These are phyloP conservation scores for Nicotiana tomentosiformis DNA, from an alignment of 257 asterid species.

Conservation along the genomic window DNA sequence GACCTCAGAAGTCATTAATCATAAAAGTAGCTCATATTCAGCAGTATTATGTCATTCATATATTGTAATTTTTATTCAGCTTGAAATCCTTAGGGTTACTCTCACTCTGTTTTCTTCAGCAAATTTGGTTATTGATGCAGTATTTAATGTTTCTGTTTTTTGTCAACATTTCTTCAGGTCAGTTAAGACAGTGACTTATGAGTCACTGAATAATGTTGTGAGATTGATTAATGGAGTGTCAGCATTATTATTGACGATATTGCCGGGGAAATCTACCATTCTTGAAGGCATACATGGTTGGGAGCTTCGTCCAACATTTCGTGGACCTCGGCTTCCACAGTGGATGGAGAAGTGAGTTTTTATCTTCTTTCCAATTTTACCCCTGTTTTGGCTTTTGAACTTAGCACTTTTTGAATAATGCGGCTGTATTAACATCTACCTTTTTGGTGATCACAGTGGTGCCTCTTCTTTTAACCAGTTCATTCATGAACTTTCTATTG, in stretches of 20 bases:
- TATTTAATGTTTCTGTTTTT: neutral
- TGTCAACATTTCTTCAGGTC: slow-evolving; percentile 46
- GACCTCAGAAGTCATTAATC: neutral
- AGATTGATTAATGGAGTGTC: slow-evolving; percentile 92
- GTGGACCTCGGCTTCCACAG: slow-evolving; percentile 96
- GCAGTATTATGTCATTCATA: neutral
- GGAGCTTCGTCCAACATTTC: slow-evolving; percentile 97
- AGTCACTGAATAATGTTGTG: slow-evolving; percentile 77
- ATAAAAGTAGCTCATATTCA: neutral
- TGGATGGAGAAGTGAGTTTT: slow-evolving; percentile 95
- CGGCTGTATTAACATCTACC: slow-evolving; percentile 10
- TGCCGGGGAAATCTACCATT: slow-evolving; percentile 91
- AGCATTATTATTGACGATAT: slow-evolving; percentile 69
- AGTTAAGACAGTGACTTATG: slow-evolving; percentile 86
- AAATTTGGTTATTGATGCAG: neutral
- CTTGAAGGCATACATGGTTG: slow-evolving; percentile 98
- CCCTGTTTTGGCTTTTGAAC: neutral
- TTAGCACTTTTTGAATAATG: neutral
- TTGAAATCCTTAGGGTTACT: slow-evolving; percentile 9
- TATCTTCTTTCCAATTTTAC: neutral
- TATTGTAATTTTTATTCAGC: neutral
- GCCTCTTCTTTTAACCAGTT: slow-evolving; percentile 93
- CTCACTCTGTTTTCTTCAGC: neutral
- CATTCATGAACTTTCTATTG: slow-evolving; percentile 79
- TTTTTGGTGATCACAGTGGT: slow-evolving; percentile 53